Conservation (phyloP, 78 protist species). For the Blattamonas nauphoetae region DNA sequence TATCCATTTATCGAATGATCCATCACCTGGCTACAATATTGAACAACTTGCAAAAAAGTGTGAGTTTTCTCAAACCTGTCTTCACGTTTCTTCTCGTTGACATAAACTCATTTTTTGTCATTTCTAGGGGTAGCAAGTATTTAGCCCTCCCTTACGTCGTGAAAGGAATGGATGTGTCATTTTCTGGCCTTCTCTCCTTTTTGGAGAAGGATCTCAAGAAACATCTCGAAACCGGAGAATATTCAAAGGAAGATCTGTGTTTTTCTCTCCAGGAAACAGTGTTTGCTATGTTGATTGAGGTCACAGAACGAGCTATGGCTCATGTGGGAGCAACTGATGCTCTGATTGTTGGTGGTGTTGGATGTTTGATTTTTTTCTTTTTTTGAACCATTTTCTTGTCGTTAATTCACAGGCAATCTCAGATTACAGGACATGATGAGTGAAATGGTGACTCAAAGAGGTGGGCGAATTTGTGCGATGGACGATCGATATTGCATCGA, state of each 20-base stretch:
- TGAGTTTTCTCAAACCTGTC: too few species aligned
- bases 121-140: slow-evolving; percentile 35
- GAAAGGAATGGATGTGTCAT: slow-evolving; percentile 89
- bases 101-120: too few species aligned
- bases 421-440: slow-evolving; percentile 86
- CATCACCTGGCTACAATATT: slow-evolving; percentile 95
- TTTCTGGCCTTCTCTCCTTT: slow-evolving; percentile 72
- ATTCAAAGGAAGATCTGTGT: slow-evolving; percentile 12
- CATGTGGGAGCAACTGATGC: slow-evolving; percentile 74
- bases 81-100: neutral
- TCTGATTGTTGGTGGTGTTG: slow-evolving; percentile 98
- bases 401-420: slow-evolving; percentile 37
- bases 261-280: slow-evolving; percentile 48
- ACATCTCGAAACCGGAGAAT: slow-evolving; percentile 3
- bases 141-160: slow-evolving; percentile 85
- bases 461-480: slow-evolving; percentile 68
- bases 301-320: slow-evolving; percentile 95
- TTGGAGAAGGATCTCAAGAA: slow-evolving; percentile 32
- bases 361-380: slow-evolving; percentile 50
- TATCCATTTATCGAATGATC: slow-evolving; percentile 83
- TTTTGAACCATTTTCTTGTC: neutral
- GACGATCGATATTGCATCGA: slow-evolving; percentile 96
- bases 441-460: slow-evolving; percentile 80
- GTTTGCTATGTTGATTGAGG: slow-evolving; percentile 95
- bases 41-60: slow-evolving; percentile 80